Evolutionary conservation across 768 basidiomycete genomes (phyloP).

Genomic region (Lentinula detonsa): DNA sequence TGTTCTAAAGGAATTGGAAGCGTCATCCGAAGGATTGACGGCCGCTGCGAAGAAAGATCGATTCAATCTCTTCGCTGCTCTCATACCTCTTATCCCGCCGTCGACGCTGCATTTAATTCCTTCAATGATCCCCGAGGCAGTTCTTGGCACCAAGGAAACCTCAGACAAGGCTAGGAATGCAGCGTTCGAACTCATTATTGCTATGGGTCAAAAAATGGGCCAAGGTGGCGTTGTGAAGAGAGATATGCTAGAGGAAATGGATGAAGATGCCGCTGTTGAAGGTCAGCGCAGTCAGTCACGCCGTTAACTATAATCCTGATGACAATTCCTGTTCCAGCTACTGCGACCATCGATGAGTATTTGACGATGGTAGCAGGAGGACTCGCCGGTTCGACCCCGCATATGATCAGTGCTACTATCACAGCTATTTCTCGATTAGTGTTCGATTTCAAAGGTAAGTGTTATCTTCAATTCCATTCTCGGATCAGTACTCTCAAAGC

Average conservation of each 20-base stretch:
- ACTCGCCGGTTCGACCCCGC: conserved; percentile 85
- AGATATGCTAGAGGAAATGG: conserved; percentile 76
- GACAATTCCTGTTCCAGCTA: conserved; percentile 26
- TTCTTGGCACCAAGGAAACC: conserved; percentile 94
- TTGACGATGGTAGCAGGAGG: conserved; percentile 97
- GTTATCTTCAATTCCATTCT: not conserved
- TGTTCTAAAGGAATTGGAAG: conserved; percentile 62
- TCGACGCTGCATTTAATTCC: conserved; percentile 80
- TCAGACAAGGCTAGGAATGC: conserved; percentile 87
- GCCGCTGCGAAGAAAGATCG: conserved; percentile 95
- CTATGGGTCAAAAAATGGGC: conserved; percentile 91
- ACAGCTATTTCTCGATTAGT: conserved; percentile 90
- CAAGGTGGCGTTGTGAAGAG: conserved; percentile 79
- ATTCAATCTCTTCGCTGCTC: conserved; percentile 61
- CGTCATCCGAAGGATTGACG: conserved; percentile 55
- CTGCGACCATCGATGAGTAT: conserved; percentile 83
- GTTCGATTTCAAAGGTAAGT: conserved; percentile 91
- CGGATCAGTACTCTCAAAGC: not conserved
- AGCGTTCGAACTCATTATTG: conserved; percentile 85
- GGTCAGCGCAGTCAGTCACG: conserved; percentile 29
- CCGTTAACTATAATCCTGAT: conserved; percentile 6
- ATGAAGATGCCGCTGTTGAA: conserved; percentile 53
- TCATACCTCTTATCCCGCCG: conserved; percentile 65
- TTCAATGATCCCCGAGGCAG: conserved; percentile 86
- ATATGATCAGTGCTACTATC: conserved; percentile 97